A percentile compares a stretch with the other conserved stretches of the same genome.
Evolutionary conservation across 2,329 filamentous ascomycete species (phyloP).

Genomic region (Fusarium poae): DNA sequence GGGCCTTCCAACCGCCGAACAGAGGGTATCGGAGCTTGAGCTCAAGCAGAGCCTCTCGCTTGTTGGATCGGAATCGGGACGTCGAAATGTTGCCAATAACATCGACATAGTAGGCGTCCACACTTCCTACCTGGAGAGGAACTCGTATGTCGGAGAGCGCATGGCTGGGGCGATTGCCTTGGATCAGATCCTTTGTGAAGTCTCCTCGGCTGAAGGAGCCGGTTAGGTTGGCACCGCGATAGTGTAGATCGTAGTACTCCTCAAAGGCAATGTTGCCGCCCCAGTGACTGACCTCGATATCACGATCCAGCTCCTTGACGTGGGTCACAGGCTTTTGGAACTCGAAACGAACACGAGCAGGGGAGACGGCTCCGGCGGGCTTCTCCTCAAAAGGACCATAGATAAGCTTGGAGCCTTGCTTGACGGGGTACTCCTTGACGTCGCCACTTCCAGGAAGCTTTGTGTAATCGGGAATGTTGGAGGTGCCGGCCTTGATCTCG

Average conservation of each 20-base stretch:
- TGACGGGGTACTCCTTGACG: slow-evolving; percentile 77
- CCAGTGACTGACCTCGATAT: slow-evolving; percentile 97
- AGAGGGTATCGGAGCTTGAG: slow-evolving; percentile 95
- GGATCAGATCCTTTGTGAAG: slow-evolving; percentile 79
- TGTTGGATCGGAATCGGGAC: slow-evolving; percentile 83
- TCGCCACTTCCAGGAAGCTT: slow-evolving; percentile 72
- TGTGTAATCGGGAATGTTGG: slow-evolving; percentile 87
- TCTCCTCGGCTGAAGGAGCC: slow-evolving; percentile 81
- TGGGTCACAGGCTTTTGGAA: slow-evolving; percentile 93
- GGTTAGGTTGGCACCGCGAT: slow-evolving; percentile 84
- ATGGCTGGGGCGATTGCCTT: slow-evolving; percentile 75
- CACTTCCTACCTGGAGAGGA: slow-evolving; percentile 81
- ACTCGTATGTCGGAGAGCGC: slow-evolving; percentile 87
- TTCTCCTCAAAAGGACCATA: slow-evolving; percentile 91
- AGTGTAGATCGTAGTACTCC: slow-evolving; percentile 89
- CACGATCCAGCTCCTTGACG: slow-evolving; percentile 83
- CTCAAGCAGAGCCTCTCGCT: slow-evolving; percentile 85
- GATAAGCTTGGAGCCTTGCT: slow-evolving; percentile 85
- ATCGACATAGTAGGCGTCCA: slow-evolving; percentile 94
- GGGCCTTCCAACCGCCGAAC: slow-evolving; percentile 98
- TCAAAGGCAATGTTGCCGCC: slow-evolving; percentile 96
- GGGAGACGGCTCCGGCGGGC: slow-evolving; percentile 79
- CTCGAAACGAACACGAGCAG: slow-evolving; percentile 88
- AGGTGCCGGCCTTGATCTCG: slow-evolving; percentile 85
- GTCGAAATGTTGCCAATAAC: slow-evolving; percentile 98